Evolutionary conservation across 139 green algal genomes (phyloP).

Genomic region (Coelastrella sp.): DNA sequence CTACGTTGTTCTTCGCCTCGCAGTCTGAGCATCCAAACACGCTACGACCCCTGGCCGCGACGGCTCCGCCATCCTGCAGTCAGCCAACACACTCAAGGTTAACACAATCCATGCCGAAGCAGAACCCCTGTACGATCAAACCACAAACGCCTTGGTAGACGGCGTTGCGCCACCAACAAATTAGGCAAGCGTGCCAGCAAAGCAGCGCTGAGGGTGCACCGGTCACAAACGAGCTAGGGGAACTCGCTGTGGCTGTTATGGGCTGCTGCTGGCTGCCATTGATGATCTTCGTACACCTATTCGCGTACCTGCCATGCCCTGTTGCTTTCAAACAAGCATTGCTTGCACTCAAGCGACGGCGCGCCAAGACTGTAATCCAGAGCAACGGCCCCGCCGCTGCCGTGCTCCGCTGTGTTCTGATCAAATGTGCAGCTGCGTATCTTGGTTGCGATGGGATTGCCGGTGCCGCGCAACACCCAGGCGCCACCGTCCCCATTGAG

Average conservation of each 20-base stretch:
- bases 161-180: background rate
- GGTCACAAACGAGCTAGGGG: too few species aligned
- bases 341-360: background rate
- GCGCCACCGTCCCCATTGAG: background rate
- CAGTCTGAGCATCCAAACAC: conserved; percentile 19
- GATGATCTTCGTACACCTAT: background rate
- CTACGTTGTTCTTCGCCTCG: background rate
- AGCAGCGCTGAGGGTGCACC: background rate
- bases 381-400: background rate
- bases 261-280: background rate
- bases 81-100: background rate
- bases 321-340: conserved; percentile 17
- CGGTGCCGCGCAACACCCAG: background rate
- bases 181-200: background rate
- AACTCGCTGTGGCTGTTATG: too few species aligned
- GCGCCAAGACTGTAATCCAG: background rate
- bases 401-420: background rate
- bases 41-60: background rate
- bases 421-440: background rate
- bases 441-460: background rate
- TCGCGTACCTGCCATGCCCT: background rate
- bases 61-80: conserved; percentile 1
- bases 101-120: too few species aligned
- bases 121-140: too few species aligned
- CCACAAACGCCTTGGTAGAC: too few species aligned